phyloP scores from a whole-genome alignment of 1,284 basidiomycete species.

The Microbotryomycetes sp. region DNA sequence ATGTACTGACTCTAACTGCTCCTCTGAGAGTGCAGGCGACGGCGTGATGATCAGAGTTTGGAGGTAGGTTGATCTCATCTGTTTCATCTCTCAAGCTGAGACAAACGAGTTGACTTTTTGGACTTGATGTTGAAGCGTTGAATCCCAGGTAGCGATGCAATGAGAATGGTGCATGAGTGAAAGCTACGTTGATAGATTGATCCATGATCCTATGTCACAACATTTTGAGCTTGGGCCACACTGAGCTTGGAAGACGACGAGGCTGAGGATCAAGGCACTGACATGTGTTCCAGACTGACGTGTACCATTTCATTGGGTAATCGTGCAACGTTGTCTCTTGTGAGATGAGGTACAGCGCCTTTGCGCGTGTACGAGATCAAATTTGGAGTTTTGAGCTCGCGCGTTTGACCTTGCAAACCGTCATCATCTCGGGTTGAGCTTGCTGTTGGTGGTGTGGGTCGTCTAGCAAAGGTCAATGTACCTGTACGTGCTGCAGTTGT shows the following conservation, averaged over 20 bases:
- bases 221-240: too few species aligned
- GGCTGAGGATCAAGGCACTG: conserved; percentile 44
- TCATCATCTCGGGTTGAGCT: background rate
- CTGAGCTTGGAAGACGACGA: too few species aligned
- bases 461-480: background rate
- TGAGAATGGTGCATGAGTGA: conserved; percentile 54
- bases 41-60: conserved; percentile 55
- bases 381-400: conserved; percentile 55
- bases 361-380: conserved; percentile 59
- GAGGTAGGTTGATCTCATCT: conserved; percentile 58
- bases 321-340: conserved; percentile 53
- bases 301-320: conserved; percentile 57
- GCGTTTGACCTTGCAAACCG: conserved; percentile 6
- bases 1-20: conserved; percentile 55
- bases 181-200: conserved; percentile 54
- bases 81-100: conserved; percentile 60
- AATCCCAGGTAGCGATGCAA: conserved; percentile 44
- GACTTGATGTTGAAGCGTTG: background rate
- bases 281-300: conserved; percentile 73
- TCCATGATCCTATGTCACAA: too few species aligned
- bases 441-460: background rate
- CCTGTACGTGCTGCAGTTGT: background rate
- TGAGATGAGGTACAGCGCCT: conserved; percentile 65
- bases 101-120: conserved; percentile 45
- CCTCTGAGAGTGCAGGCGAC: conserved; percentile 59